A percentile compares a stretch with the other conserved stretches of the same genome.
These are phyloP conservation scores for Pseudotulostoma volvatum DNA, from an alignment of 495 filamentous ascomycete genomes.

Conservation along the genomic window DNA sequence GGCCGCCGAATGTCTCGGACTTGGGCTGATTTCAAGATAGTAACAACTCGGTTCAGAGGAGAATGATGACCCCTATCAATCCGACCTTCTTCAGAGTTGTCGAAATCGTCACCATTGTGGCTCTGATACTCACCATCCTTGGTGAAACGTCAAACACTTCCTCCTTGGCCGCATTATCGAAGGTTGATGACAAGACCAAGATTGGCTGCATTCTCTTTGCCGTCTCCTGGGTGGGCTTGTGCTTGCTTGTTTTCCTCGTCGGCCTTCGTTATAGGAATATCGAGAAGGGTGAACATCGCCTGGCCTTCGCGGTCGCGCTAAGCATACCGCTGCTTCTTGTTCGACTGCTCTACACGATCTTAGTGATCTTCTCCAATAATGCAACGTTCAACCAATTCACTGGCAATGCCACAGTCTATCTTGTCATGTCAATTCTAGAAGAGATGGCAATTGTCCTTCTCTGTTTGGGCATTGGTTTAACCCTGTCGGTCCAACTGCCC, in stretches of 20 bases:
- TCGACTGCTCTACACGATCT: conserved; percentile 20
- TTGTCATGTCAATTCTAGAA: conserved; percentile 25
- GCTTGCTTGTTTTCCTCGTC: conserved; percentile 4
- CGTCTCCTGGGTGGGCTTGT: conserved; percentile 12
- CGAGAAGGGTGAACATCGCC: conserved; percentile 18
- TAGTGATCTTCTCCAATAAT: conserved; percentile 18
- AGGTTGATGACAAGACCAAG: conserved; percentile 8
- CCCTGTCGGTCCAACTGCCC: conserved; percentile 8
- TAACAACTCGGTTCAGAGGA: conserved; percentile 11
- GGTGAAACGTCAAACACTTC: conserved; percentile 10
- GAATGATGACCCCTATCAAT: conserved; percentile 5
- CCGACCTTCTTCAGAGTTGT: conserved; percentile 13
- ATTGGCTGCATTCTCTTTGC: conserved; percentile 16
- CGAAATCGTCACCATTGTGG: conserved; percentile 9
- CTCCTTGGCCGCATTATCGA: conserved; percentile 7
- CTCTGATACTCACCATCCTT: conserved; percentile 11
- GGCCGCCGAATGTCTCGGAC: neutral
- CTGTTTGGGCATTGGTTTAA: conserved; percentile 19
- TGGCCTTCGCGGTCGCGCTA: conserved; percentile 19
- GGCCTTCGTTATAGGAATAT: conserved; percentile 5
- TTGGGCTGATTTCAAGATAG: conserved; percentile 1
- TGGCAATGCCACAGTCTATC: conserved; percentile 18
- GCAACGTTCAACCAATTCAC: conserved; percentile 18
- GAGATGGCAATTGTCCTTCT: conserved; percentile 21
- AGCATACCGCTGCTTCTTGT: conserved; percentile 24